Conservation (phyloP, 352 stramenopile genomes). For the Globisporangium recalcitrans region DNA sequence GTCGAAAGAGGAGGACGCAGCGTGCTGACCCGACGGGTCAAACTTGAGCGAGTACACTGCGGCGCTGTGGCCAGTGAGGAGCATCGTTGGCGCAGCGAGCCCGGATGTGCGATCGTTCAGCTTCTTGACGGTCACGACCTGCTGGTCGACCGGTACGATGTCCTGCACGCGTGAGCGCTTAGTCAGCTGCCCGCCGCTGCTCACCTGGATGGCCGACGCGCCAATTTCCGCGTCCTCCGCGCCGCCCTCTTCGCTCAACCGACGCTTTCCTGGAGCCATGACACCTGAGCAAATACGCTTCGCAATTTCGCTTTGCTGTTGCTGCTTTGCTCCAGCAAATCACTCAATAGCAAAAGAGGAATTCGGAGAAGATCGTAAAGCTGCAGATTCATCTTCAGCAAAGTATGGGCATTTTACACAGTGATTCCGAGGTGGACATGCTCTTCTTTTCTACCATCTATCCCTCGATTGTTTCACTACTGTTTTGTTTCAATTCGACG, state of each 20-base stretch:
- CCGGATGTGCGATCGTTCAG: conserved; percentile 59
- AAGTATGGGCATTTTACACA: neutral
- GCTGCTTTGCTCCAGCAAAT: neutral
- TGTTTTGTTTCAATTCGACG: too few species aligned
- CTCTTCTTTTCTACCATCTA: too few species aligned
- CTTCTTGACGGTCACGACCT: conserved; percentile 49
- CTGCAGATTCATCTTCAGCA: neutral
- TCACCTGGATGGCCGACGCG: conserved; percentile 25
- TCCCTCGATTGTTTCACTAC: too few species aligned
- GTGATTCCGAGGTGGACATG: too few species aligned
- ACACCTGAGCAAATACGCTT: neutral
- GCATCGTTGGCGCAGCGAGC: conserved; percentile 68
- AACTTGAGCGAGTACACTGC: conserved; percentile 81
- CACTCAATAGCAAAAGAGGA: neutral
- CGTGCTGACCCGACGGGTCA: conserved; percentile 61
- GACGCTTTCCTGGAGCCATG: conserved; percentile 19
- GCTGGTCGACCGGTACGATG: conserved; percentile 62
- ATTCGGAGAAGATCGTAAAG: neutral
- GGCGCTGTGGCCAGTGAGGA: conserved; percentile 70
- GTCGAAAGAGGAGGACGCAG: conserved; percentile 70
- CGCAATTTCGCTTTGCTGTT: neutral
- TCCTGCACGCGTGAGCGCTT: conserved; percentile 70
- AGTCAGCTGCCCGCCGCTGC: conserved; percentile 27
- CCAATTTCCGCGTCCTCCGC: neutral
- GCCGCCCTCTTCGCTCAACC: conserved; percentile 16